A percentile compares a stretch with the other conserved stretches of the same genome.
Conservation (phyloP, 78 protist species). For the Dictyostelium intermedium region DNA sequence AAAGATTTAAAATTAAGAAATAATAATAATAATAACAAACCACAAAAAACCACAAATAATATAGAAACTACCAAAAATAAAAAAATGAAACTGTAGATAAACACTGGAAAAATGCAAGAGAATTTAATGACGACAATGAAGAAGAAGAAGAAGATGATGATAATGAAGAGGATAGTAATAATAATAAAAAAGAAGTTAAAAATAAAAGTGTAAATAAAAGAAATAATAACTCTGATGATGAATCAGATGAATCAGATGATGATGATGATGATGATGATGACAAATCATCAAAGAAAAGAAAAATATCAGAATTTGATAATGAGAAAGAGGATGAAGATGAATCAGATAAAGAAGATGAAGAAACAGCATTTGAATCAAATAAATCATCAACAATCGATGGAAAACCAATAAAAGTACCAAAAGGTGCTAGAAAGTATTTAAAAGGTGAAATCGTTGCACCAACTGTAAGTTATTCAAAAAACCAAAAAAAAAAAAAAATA, state of each 20-base stretch:
- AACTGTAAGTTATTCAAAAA: neutral
- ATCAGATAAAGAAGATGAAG: neutral
- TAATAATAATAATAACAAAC: neutral
- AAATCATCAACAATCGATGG: neutral
- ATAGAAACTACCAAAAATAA: neutral
- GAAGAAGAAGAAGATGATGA: neutral
- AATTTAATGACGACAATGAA: neutral
- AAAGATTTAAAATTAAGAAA: neutral
- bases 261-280: neutral
- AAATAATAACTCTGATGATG: neutral
- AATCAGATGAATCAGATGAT: slow-evolving; percentile 1
- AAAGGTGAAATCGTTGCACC: slow-evolving; percentile 54
- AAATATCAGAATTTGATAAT: slow-evolving; percentile 21
- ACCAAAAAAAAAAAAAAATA: neutral
- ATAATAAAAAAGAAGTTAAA: neutral
- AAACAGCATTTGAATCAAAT: neutral
- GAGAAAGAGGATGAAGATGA: slow-evolving; percentile 27
- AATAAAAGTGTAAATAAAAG: neutral
- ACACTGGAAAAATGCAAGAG: slow-evolving; percentile 26
- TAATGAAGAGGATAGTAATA: neutral
- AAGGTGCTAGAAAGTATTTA: slow-evolving; percentile 56
- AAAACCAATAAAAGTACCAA: slow-evolving; percentile 19
- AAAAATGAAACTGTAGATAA: neutral
- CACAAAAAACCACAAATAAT: neutral
- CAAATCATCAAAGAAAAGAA: slow-evolving; percentile 26